Percentiles rank a stretch among this genome's conserved stretches.
These are phyloP conservation scores for Fraxinus quadrangulata DNA, from an alignment of 257 asterid genomes.

Conservation along the genomic window DNA sequence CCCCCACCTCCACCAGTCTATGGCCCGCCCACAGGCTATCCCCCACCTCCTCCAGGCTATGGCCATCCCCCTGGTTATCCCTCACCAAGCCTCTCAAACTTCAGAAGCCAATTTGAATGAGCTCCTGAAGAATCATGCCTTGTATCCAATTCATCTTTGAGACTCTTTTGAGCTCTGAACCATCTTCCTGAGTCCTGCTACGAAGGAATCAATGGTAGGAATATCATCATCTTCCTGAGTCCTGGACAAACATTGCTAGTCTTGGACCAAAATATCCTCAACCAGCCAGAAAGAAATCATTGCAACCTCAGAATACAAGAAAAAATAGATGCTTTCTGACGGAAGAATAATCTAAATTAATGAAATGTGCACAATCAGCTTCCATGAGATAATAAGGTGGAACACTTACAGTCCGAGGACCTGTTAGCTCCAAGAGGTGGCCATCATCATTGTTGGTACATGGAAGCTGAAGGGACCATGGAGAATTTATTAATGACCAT, in stretches of 20 bases:
- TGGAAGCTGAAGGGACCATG: conserved; percentile 72
- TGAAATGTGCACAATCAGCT: conserved; percentile 5
- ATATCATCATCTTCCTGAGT: no score
- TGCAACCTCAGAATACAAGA: background rate
- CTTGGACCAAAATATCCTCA: background rate
- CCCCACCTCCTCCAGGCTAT: conserved; percentile 20
- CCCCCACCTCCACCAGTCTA: conserved; percentile 25
- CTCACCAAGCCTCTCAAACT: no score
- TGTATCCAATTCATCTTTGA: no score
- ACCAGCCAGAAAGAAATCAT: background rate
- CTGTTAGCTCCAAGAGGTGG: conserved; percentile 69
- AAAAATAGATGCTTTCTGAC: background rate
- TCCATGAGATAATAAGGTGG: background rate
- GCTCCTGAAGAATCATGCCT: no score
- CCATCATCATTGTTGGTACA: conserved; percentile 47
- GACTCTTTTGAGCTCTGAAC: no score
- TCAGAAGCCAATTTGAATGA: no score
- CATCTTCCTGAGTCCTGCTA: no score
- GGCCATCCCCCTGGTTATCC: conserved; percentile 23
- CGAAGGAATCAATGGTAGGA: no score
- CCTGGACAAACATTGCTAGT: background rate
- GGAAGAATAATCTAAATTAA: background rate
- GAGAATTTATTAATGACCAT: conserved; percentile 71
- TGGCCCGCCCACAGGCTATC: conserved; percentile 11
- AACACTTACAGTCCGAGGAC: conserved; percentile 68